A percentile compares a stretch with the other conserved stretches of the same genome.
Evolutionary conservation across 306 rosid genomes (phyloP).

Genomic region (Dryas drummondii): DNA sequence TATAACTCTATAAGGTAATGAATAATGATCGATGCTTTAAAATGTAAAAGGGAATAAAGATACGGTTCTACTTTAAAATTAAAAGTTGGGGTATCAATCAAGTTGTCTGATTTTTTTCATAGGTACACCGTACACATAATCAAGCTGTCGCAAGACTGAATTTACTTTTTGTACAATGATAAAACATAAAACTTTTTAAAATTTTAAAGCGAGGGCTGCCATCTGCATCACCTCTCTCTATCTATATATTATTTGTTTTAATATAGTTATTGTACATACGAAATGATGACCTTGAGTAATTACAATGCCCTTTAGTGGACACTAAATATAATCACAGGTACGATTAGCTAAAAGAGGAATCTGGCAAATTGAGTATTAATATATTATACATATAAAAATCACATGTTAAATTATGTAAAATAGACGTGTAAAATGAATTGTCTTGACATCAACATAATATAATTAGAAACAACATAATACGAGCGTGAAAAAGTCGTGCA

Average conservation of each 20-base stretch:
- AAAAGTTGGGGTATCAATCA: slow-evolving; percentile 20
- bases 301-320: neutral
- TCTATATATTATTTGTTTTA: neutral
- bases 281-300: neutral
- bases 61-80: slow-evolving; percentile 3
- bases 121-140: slow-evolving; percentile 3
- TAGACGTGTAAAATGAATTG: too few species aligned
- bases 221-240: neutral
- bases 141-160: slow-evolving; percentile 12
- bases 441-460: too few species aligned
- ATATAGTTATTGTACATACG: slow-evolving; percentile 1
- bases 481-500: too few species aligned
- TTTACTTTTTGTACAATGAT: slow-evolving; percentile 12
- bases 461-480: too few species aligned
- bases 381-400: too few species aligned
- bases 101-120: slow-evolving; percentile 16
- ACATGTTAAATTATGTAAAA: too few species aligned
- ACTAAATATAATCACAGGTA: neutral
- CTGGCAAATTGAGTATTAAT: neutral
- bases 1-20: neutral
- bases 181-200: neutral
- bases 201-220: neutral
- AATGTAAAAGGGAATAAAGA: neutral
- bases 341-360: neutral
- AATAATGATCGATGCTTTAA: neutral